These are phyloP conservation scores for Blastobotrys mokoenaii DNA, from an alignment of 805 yeast genomes.

Conservation along the genomic window DNA sequence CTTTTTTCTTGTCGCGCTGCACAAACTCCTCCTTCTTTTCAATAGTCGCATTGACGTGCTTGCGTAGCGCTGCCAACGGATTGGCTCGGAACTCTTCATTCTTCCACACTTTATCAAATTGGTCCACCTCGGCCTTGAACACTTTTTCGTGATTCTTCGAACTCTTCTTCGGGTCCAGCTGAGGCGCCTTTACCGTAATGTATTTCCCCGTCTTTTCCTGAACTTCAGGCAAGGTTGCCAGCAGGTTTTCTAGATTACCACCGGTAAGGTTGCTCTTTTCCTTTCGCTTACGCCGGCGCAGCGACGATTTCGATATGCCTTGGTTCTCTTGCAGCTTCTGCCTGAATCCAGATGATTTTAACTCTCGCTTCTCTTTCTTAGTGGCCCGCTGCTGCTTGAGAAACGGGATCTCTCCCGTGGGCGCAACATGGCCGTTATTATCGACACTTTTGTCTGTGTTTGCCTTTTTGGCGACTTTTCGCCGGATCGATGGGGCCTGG, in stretches of 20 bases:
- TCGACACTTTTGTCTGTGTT: neutral
- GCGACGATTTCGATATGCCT: conserved; percentile 17
- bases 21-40: conserved; percentile 17
- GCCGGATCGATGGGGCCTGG: neutral
- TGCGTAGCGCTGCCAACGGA: conserved; percentile 19
- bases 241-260: conserved; percentile 13
- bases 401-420: neutral
- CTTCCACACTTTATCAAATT: conserved; percentile 16
- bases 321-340: conserved; percentile 3
- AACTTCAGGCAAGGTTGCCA: conserved; percentile 14
- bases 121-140: conserved; percentile 15
- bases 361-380: conserved; percentile 18
- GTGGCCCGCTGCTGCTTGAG: conserved; percentile 1
- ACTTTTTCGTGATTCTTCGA: conserved; percentile 16
- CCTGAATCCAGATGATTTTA: conserved; percentile 12
- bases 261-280: conserved; percentile 11
- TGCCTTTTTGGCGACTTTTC: neutral
- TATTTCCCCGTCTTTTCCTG: conserved; percentile 3
- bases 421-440: too few species aligned
- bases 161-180: conserved; percentile 14
- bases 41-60: conserved; percentile 11
- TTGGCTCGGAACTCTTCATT: conserved; percentile 15
- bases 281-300: conserved; percentile 16
- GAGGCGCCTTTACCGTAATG: conserved; percentile 6
- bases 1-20: neutral